Percentiles rank a stretch among this genome's conserved stretches.
Conservation (phyloP, 164 flowering plant genomes). For the Macadamia tetraphylla region DNA sequence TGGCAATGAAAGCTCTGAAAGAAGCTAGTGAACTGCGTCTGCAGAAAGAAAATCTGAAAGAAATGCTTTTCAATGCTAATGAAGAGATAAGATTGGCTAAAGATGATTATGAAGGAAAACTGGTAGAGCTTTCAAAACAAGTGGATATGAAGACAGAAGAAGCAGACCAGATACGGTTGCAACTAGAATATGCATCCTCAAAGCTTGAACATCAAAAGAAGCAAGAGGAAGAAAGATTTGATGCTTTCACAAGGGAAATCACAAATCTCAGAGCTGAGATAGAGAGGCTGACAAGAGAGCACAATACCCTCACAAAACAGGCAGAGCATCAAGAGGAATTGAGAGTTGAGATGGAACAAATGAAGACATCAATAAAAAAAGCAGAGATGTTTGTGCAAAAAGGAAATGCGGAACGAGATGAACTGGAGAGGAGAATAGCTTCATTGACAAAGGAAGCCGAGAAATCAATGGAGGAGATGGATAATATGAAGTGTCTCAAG, state of each 20-base stretch:
- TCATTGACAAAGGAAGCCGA: conserved; percentile 44
- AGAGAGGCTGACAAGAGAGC: conserved; percentile 33
- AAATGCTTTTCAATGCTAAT: conserved; percentile 40
- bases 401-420: conserved; percentile 37
- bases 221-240: conserved; percentile 35
- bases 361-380: conserved; percentile 32
- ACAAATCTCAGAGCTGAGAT: conserved; percentile 40
- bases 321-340: conserved; percentile 29
- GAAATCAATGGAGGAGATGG: conserved; percentile 38
- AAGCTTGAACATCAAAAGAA: conserved; percentile 45
- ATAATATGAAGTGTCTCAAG: conserved; percentile 28
- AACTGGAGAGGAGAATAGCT: conserved; percentile 35
- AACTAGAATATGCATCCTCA: conserved; percentile 36
- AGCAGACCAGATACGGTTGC: conserved; percentile 33
- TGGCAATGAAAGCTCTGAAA: conserved; percentile 54
- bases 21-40: conserved; percentile 68
- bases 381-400: conserved; percentile 33
- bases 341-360: conserved; percentile 30
- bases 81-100: conserved; percentile 45
- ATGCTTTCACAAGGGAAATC: conserved; percentile 34
- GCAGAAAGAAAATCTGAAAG: conserved; percentile 51
- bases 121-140: conserved; percentile 38
- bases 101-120: conserved; percentile 44
- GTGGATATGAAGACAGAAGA: conserved; percentile 23
- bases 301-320: conserved; percentile 29